Percentiles rank a stretch among this genome's conserved stretches.
These are phyloP conservation scores for Heliosperma pusillum DNA, from an alignment of 148 eudicot species.

Conservation along the genomic window DNA sequence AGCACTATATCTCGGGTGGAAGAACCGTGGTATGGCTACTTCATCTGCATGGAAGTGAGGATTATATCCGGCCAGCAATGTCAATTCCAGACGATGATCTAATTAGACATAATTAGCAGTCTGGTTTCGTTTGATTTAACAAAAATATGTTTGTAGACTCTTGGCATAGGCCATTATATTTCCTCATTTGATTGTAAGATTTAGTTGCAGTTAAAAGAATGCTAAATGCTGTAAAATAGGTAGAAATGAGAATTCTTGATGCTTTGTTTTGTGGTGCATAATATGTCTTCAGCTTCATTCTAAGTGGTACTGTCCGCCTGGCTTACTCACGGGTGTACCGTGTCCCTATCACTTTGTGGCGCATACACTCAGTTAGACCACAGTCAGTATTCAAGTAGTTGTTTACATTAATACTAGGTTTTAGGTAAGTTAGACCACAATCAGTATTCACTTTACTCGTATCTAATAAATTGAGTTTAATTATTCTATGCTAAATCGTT, in stretches of 20 bases:
- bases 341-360: neutral
- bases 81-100: neutral
- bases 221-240: slow-evolving; percentile 21
- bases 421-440: too few species aligned
- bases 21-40: slow-evolving; percentile 52
- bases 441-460: too few species aligned
- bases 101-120: neutral
- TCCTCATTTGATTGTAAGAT: neutral
- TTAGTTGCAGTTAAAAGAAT: slow-evolving; percentile 3
- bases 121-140: slow-evolving; percentile 7
- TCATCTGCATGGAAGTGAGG: slow-evolving; percentile 73
- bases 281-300: neutral
- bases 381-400: too few species aligned
- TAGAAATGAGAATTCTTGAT: slow-evolving; percentile 4
- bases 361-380: neutral
- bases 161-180: too few species aligned
- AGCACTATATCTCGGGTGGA: slow-evolving; percentile 78
- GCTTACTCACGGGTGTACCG: neutral
- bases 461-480: too few species aligned
- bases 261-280: slow-evolving; percentile 9
- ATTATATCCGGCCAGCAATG: neutral
- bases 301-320: too few species aligned
- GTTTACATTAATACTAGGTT: neutral
- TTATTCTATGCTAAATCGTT: too few species aligned
- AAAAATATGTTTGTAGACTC: neutral